These are phyloP conservation scores for Salix dunnii DNA, from an alignment of 345 rosid species.

Conservation along the genomic window DNA sequence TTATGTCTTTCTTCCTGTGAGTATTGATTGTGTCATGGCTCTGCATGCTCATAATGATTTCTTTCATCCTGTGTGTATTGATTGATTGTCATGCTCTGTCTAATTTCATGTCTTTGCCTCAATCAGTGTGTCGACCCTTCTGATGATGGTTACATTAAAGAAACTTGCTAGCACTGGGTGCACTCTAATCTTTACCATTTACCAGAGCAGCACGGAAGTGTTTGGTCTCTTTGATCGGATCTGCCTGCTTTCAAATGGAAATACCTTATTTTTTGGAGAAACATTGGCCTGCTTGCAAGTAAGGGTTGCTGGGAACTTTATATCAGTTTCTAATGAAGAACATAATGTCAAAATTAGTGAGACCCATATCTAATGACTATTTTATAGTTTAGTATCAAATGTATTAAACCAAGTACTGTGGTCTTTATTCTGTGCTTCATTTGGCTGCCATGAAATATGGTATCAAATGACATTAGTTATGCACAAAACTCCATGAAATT, in stretches of 20 bases:
- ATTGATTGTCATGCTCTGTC: not conserved
- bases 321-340: conserved; percentile 8
- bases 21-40: conserved; percentile 1
- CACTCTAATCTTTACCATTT: conserved; percentile 81
- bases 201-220: conserved; percentile 97
- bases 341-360: not conserved
- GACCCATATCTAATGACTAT: not conserved
- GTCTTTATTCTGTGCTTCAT: conserved; percentile 1
- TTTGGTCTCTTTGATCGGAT: conserved; percentile 98
- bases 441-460: not conserved
- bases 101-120: conserved; percentile 7
- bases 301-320: not conserved
- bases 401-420: not conserved
- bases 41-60: not conserved
- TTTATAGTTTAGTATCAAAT: not conserved
- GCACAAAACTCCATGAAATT: not conserved
- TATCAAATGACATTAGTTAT: not conserved
- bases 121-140: conserved; percentile 87
- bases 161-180: conserved; percentile 97
- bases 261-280: conserved; percentile 93
- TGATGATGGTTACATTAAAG: conserved; percentile 98
- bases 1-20: not conserved
- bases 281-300: conserved; percentile 99
- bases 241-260: conserved; percentile 96
- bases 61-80: conserved; percentile 1